Evolutionary conservation across 768 basidiomycete genomes (phyloP), one percentile per base, ranked within the genome.

Genomic region (Hortiboletus campestris): DNA sequence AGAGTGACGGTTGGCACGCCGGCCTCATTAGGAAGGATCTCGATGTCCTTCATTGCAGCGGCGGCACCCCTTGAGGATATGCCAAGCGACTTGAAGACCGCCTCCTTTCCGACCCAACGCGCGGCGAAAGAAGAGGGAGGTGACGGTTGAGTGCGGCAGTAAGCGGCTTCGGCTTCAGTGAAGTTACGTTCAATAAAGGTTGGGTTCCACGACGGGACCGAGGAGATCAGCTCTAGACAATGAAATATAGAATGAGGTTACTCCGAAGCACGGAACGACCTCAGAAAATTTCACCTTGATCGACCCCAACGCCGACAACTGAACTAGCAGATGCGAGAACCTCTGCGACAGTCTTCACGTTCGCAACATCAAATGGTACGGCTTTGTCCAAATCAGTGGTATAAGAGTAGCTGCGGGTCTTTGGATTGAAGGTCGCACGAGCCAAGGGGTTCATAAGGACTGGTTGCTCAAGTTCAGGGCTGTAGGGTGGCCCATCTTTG

Each of bases 71-170:
- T 89, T 4, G 91, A 94, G 19, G 86, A 75, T 42, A 94, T 88
- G 20, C 92, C 90, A 2, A 99, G 81, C 6, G 94, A 90, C 77
- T 98, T 98, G 86, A 98, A 98, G 51, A 89, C 85, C 3, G 95
- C 96, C 72, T 98, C 97, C 75, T 98, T 99, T 49, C 93, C 96
- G 29, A 84, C 91, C 96, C 97, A 99, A 53, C 95, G 89, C 35
- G 91, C 95, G 20, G 97, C 96, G 68, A 97, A 94, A 2, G 96
- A 98, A 9, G 97, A 89, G 1, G 82, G 73, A 17, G 91, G 85
- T 46, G 90, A 91, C 3, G 96, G 87, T 65, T 98, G 94, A n/a
- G 81, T 63, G 48, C 76, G 79, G 74, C 95, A 98, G 78, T 98
- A 98, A 12, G 80, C 75, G 62, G 88, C 82, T 75, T 99, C 97